These are phyloP conservation scores for Nakazawaea populi DNA, from an alignment of 805 yeast species.

Conservation along the genomic window DNA sequence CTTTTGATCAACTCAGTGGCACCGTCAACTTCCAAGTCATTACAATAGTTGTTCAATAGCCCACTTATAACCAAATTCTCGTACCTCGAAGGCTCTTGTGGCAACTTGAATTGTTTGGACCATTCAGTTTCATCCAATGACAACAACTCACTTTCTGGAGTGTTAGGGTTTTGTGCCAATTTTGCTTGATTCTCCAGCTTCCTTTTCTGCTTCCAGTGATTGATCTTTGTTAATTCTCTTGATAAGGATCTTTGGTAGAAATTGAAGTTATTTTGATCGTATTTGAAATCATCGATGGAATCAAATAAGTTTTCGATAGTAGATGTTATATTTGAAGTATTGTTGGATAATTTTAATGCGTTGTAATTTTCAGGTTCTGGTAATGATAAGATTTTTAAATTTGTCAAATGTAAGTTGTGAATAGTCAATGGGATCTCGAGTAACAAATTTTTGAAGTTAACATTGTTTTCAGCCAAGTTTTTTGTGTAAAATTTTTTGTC, in stretches of 20 bases:
- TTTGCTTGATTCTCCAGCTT: constrained; percentile 59
- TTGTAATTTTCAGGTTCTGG: constrained; percentile 23
- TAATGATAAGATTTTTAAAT: constrained; percentile 24
- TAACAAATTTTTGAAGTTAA: constrained; percentile 60
- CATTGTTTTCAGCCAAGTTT: constrained; percentile 50
- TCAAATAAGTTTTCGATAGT: constrained; percentile 59
- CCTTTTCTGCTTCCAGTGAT: constrained; percentile 70
- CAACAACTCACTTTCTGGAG: constrained; percentile 26
- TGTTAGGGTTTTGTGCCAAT: constrained; percentile 50
- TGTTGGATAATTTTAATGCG: constrained; percentile 34
- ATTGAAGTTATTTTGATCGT: constrained; percentile 74
- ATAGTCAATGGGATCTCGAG: constrained; percentile 65
- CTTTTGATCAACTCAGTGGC: constrained; percentile 61
- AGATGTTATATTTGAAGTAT: constrained; percentile 29
- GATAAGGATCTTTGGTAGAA: constrained; percentile 73
- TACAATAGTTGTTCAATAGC: constrained; percentile 64
- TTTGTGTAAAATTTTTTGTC: constrained; percentile 64
- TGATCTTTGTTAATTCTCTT: constrained; percentile 63
- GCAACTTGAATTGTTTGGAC: constrained; percentile 59
- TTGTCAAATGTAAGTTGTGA: constrained; percentile 61
- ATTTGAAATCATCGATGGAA: constrained; percentile 68
- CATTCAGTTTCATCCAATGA: constrained; percentile 54
- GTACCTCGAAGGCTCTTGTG: constrained; percentile 69
- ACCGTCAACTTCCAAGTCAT: constrained; percentile 65
- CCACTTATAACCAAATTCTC: constrained; percentile 66